Conservation (phyloP, 108 stramenopile species). For the Nannochloropsis salina region DNA sequence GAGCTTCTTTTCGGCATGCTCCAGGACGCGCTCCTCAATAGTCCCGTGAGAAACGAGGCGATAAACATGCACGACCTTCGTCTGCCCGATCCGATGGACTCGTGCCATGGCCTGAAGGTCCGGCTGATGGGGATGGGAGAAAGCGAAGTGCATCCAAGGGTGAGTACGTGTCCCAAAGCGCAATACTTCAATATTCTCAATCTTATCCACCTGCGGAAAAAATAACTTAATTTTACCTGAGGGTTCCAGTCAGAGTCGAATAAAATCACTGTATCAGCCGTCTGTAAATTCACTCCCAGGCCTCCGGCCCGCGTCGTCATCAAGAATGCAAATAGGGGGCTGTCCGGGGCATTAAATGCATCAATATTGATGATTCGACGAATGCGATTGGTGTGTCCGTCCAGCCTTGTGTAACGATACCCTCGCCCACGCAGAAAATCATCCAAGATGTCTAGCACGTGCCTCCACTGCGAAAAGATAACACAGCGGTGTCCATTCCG, state of each 20-base stretch:
- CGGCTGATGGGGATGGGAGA: neutral
- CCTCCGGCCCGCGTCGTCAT: constrained; percentile 29
- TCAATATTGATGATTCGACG: constrained; percentile 60
- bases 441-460: constrained; percentile 93
- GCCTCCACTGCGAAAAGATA: constrained; percentile 85
- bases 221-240: neutral
- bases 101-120: constrained; percentile 57
- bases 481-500: constrained; percentile 79
- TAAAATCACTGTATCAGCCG: constrained; percentile 44
- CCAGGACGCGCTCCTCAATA: constrained; percentile 45
- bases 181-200: neutral
- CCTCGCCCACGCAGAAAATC: constrained; percentile 67
- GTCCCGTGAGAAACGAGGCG: constrained; percentile 38
- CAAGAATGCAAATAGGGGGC: neutral
- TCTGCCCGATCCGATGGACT: constrained; percentile 57
- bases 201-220: neutral
- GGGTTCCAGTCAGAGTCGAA: constrained; percentile 46
- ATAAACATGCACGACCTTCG: constrained; percentile 46
- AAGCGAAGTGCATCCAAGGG: neutral
- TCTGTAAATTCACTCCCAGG: constrained; percentile 30
- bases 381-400: constrained; percentile 82
- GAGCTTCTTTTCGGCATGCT: constrained; percentile 19
- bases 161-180: neutral
- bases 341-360: neutral
- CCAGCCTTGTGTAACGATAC: constrained; percentile 76